Evolutionary conservation across 2,329 filamentous ascomycete genomes (phyloP), one percentile per base, ranked within the genome.

Genomic region (Hypoxylon sp.): DNA sequence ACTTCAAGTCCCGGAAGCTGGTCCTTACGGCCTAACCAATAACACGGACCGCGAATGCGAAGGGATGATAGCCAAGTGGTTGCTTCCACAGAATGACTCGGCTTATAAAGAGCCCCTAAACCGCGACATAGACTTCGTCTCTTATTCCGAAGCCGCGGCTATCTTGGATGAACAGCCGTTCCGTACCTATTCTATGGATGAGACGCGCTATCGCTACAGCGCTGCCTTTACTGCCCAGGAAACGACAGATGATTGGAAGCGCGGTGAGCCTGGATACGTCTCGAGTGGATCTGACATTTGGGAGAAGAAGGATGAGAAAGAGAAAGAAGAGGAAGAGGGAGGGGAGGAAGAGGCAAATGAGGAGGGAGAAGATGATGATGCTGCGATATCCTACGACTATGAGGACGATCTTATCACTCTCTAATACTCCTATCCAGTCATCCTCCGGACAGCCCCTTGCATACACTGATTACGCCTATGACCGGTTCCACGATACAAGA

Each of bases 181-280:
- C 30, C 30, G 35, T 3, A 19, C 40, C 2, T 29, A 37, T n/a
- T 16, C 48, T 12, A 42, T 37, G 26, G 38, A 25, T n/a, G 43
- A 52, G 50, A 45, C 44, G 27, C 50, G 43, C 4, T 31, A 17
- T 16, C 50, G 43, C 2, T 53, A 53, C 43, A 21, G 43, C 26
- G 50, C 36, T 2, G 31, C 35, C 31, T 16, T 53, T 12, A 13
- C 19, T 8, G n/a, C 38, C 11, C 20, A 21, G 15, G 32, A 35
- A 7, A 8, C 27, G 21, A 29, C 29, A 40, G 25, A 11, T 2
- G 37, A 40, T 9, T 43, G 31, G 20, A 9, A 17, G 4, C 34
- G 16, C 1, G 36, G 38, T n/a, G 35, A 51, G 7, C n/a, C n/a
- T n/a, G 15, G 29, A n/a, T 30, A 34, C 12, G 27, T 34, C 16